These are phyloP conservation scores for Plasmodium gonderi DNA, from an alignment of 169 alveolate species.

Conservation along the genomic window DNA sequence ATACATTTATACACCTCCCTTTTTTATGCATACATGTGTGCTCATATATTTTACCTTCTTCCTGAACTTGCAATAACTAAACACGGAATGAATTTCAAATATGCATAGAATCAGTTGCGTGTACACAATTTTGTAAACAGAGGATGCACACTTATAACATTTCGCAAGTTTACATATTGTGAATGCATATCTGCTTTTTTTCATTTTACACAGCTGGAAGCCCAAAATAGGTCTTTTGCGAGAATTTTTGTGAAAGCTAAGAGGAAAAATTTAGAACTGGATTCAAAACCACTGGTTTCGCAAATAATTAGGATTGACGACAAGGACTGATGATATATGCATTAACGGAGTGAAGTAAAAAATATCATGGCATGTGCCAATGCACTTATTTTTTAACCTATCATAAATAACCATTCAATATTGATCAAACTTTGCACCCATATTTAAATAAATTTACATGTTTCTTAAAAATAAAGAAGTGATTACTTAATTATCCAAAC, in stretches of 20 bases:
- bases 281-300: conserved; percentile 56
- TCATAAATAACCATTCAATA: neutral
- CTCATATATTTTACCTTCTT: neutral
- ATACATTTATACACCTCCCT: neutral
- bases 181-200: too few relatives aligned
- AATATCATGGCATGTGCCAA: neutral
- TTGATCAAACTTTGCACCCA: neutral
- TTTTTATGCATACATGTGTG: too few relatives aligned
- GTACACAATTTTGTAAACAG: neutral
- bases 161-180: neutral
- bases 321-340: conserved; percentile 16
- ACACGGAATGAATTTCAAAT: neutral
- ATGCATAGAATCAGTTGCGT: neutral
- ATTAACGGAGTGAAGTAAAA: neutral
- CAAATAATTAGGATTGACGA: conserved; percentile 68
- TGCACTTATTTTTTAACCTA: neutral
- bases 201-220: conserved; percentile 51
- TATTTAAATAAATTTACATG: neutral
- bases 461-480: neutral
- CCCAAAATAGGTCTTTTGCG: conserved; percentile 70
- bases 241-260: conserved; percentile 62
- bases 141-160: neutral
- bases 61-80: neutral
- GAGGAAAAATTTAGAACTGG: conserved; percentile 65
- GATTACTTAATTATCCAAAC: neutral